Base-by-base conservation (phyloP, 2,329 filamentous ascomycete genomes). In the Domatiomyces catenatus region DNA sequence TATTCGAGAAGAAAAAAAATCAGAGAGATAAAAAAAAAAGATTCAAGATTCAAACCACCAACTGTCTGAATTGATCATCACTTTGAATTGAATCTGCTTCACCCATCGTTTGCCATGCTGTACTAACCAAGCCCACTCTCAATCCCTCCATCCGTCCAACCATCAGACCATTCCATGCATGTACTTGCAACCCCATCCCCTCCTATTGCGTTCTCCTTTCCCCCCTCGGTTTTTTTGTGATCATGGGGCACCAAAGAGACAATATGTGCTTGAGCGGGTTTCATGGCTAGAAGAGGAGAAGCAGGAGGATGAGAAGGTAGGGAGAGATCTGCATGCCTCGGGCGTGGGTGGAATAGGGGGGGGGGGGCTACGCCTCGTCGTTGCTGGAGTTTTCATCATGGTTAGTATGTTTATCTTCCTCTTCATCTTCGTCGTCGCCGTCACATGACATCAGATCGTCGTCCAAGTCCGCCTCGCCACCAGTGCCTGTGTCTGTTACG, bases 401-500 rank as follows among this genome's bases (percentile, higher is more conserved):
- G 6, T 24, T 24, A 24, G 3, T 6, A 3, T 24, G 6, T 24
- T 24, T 6, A 24, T 24, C 22, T 3, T 6, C 32, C 15, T 10
- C 3, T 15, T 39, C 32, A 39, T 39, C 32, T 4, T 39, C 32
- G 12, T 32, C 28, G 4, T 32, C 28, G 17, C 24, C 24, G 26
- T 24, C 36, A 17, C 17, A 15, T 39, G 8, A 19, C 44, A 28
- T 48, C 22, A n/a, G 43, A 17, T 46, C 12, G 22, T 39, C 17
- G n/a, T 24, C 42, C 39, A 24, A 50, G 17, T 51, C 44, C 42
- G 3, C 22, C 22, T 24, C 22, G 3, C 6, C 22, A 24, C 22
- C 22, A 3, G 50, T 46, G 20, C 46, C 47, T 26, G 28, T 36
- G 19, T 52, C 52, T 22, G 39, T 45, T n/a, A 39, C 47, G 36